Percentiles rank a stretch among this genome's conserved stretches.
Conservation (phyloP, 2,329 filamentous ascomycete genomes). For the Claviceps digitariae region DNA sequence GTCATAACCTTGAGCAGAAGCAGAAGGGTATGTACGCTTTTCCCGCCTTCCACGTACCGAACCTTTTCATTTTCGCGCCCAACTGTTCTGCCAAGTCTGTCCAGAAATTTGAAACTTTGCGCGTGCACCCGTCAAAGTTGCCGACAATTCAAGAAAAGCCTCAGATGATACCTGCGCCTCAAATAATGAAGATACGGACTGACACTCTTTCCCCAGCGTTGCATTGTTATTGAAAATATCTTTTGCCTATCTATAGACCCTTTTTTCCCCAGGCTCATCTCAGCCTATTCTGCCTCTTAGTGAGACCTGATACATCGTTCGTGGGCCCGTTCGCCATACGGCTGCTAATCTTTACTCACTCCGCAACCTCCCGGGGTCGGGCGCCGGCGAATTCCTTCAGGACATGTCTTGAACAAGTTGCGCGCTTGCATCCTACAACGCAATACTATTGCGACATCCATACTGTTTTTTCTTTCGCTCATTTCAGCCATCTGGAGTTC, state of each 20-base stretch:
- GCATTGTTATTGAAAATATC: neutral
- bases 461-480: slow-evolving; percentile 6
- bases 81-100: neutral
- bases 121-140: neutral
- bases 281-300: neutral
- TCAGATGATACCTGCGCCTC: neutral
- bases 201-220: neutral
- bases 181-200: neutral
- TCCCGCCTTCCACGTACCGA: neutral
- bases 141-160: neutral
- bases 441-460: slow-evolving; percentile 12
- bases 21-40: neutral
- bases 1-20: neutral
- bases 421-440: slow-evolving; percentile 7
- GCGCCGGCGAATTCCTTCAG: slow-evolving; percentile 3
- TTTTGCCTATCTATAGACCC: neutral
- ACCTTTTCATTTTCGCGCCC: neutral
- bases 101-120: neutral
- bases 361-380: slow-evolving; percentile 4
- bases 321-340: neutral
- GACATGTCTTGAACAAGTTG: slow-evolving; percentile 6
- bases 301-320: neutral
- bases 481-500: neutral
- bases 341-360: neutral
- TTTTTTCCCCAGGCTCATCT: neutral